Conservation (phyloP, 192 early-diverging fungal genomes). For the Coemansia furcata region DNA sequence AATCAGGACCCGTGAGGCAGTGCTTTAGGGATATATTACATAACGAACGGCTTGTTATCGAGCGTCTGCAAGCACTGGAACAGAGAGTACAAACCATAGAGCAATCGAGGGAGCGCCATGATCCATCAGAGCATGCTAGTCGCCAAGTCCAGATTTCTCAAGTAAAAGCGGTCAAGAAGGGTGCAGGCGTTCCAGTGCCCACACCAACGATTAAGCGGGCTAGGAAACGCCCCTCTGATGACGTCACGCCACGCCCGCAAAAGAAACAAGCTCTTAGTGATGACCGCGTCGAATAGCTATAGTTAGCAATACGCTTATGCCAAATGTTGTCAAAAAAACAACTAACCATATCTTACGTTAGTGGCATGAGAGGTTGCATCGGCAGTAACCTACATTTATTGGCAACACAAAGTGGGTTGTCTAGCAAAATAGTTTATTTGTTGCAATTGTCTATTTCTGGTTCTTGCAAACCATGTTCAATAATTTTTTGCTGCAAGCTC, state of each 20-base stretch:
- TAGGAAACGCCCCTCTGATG: not conserved
- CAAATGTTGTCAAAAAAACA: not conserved
- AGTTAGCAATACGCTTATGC: not conserved
- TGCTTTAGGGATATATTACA: no score
- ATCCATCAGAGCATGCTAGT: not conserved
- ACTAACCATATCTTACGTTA: not conserved
- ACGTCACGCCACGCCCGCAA: not conserved
- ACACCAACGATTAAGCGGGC: not conserved
- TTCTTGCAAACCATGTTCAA: conserved; percentile 6
- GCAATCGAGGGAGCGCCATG: no score
- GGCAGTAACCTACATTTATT: no score
- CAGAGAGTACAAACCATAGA: no score
- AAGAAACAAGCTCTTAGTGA: not conserved
- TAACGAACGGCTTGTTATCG: no score
- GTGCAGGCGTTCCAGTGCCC: not conserved
- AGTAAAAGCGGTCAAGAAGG: not conserved
- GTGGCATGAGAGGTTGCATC: no score
- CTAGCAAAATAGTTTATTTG: not conserved
- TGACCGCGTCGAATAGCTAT: not conserved
- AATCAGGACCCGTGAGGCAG: no score
- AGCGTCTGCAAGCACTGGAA: no score
- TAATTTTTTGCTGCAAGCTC: conserved; percentile 17
- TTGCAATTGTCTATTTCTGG: not conserved
- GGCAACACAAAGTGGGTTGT: not conserved
- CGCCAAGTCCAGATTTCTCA: not conserved